Conservation (phyloP, 192 early-diverging fungal species). For the Glomus cerebriforme region DNA sequence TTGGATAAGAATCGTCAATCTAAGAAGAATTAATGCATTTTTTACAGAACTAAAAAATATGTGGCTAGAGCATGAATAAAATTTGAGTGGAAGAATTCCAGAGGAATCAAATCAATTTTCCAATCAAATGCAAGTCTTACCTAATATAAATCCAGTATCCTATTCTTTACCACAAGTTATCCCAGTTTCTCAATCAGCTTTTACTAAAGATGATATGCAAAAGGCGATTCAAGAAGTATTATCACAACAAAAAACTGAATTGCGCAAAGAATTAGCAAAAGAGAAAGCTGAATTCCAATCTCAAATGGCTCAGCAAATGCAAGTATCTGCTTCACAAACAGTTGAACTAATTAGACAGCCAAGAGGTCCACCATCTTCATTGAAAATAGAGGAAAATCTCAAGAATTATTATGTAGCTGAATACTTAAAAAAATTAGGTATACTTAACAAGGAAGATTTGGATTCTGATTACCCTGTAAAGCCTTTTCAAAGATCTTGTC, state of each 20-base stretch:
- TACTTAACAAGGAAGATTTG: no score
- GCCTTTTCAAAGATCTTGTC: constrained; percentile 4
- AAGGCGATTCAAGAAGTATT: not conserved
- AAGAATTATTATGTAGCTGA: no score
- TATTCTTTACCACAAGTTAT: not conserved
- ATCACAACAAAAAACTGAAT: not conserved
- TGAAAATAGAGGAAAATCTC: no score
- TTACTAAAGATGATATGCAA: constrained; percentile 7
- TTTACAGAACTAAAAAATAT: constrained; percentile 13
- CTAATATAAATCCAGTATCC: not conserved
- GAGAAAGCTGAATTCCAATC: not conserved
- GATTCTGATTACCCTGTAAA: no score
- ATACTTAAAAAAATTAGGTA: no score
- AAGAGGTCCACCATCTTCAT: no score
- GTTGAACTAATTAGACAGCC: no score
- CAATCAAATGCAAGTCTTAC: constrained; percentile 1
- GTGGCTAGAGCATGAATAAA: constrained; percentile 2
- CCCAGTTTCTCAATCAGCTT: not conserved
- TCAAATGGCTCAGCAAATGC: no score
- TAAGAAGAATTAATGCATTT: no score
- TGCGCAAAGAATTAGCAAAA: not conserved
- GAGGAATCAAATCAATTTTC: not conserved
- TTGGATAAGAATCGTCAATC: not conserved
- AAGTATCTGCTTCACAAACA: no score
- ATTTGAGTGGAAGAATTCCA: not conserved